These are phyloP conservation scores for Hyphodiscus sp. DNA, from an alignment of 2,329 filamentous ascomycete species.

Conservation along the genomic window DNA sequence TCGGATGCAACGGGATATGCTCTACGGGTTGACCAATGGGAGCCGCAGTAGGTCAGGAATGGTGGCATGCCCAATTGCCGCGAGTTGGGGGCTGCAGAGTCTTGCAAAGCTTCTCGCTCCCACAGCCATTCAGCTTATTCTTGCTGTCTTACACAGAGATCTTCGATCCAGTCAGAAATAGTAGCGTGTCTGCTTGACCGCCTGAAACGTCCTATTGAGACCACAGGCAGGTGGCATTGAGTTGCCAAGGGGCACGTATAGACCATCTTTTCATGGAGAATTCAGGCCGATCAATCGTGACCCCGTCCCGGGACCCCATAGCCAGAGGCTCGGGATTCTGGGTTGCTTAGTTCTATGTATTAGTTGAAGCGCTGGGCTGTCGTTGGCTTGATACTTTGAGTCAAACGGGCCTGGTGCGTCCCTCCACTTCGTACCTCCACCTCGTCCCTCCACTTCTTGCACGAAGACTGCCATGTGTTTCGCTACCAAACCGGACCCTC, in stretches of 20 bases:
- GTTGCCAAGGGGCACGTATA: neutral
- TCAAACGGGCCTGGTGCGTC: too few species aligned
- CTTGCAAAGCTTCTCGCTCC: neutral
- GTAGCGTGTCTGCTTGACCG: neutral
- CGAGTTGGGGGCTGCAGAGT: neutral
- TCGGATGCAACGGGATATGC: neutral
- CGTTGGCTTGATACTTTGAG: neutral
- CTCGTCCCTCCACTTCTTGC: neutral
- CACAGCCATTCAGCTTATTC: neutral
- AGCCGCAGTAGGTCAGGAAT: neutral
- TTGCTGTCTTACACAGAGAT: neutral
- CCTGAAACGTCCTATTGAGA: neutral
- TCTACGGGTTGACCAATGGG: neutral
- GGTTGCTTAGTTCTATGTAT: constrained; percentile 8
- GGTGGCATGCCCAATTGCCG: neutral
- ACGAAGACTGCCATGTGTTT: neutral
- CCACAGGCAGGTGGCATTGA: neutral
- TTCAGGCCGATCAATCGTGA: neutral
- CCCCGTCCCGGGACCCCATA: constrained; percentile 5
- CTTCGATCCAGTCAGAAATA: neutral
- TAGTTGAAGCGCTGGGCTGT: neutral
- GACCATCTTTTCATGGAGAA: neutral
- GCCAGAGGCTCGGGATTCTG: constrained; percentile 6
- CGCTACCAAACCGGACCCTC: constrained; percentile 7
- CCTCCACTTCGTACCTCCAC: too few species aligned